Conservation (phyloP, 2,329 filamentous ascomycete genomes). For the Apiospora hydei region DNA sequence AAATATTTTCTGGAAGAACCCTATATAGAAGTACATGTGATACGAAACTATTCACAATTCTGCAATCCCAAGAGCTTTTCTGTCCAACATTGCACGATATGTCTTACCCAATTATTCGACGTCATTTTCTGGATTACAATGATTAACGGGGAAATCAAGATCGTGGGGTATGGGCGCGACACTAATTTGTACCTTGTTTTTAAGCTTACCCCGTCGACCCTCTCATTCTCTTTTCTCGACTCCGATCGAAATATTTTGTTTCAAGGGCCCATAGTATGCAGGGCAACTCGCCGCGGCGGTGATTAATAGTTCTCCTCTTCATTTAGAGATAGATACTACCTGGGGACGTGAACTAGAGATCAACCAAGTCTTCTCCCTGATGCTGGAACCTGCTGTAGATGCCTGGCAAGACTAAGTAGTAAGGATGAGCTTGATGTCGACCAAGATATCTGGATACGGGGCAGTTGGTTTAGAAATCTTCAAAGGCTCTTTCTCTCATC, state of each 20-base stretch:
- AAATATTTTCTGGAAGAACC: no score
- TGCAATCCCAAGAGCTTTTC: no score
- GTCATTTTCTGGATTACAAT: background rate
- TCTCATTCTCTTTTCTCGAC: background rate
- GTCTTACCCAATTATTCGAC: background rate
- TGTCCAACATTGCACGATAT: no score
- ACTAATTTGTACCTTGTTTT: constrained; percentile 12
- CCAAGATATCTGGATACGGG: background rate
- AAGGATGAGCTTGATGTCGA: background rate
- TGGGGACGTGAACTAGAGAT: background rate
- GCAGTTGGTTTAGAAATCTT: background rate
- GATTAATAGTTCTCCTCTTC: background rate
- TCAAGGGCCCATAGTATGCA: background rate
- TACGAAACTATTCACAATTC: no score
- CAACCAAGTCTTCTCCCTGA: background rate
- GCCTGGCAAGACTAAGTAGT: background rate
- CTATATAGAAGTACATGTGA: no score
- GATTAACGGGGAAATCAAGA: background rate
- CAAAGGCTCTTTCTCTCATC: background rate
- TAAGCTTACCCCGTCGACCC: background rate
- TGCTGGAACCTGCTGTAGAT: background rate
- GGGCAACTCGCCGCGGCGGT: background rate
- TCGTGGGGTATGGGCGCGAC: background rate
- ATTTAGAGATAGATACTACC: background rate
- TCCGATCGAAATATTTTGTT: background rate